phyloP scores from a whole-genome alignment of 225 moss, liverwort and hornwort species.

The Physcomitrellopsis africana region DNA sequence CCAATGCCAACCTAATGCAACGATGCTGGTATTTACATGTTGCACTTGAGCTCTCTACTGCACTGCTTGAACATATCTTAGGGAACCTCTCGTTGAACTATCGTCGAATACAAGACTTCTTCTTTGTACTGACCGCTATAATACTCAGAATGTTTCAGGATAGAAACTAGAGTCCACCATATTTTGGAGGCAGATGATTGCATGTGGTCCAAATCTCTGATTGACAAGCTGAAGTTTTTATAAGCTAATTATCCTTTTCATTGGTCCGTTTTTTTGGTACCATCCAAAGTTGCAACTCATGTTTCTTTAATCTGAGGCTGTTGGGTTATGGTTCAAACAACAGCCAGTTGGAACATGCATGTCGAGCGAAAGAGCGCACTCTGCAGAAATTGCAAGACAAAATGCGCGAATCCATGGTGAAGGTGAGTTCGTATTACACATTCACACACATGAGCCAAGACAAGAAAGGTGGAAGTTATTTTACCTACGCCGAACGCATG shows the following conservation, averaged over 20 bases:
- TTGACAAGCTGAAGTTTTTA: conserved; percentile 9
- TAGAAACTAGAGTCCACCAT: conserved; percentile 23
- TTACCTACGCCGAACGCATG: conserved; percentile 31
- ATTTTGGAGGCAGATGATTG: background rate
- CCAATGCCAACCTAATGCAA: conserved; percentile 75
- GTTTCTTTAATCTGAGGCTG: conserved; percentile 30
- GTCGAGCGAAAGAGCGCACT: conserved; percentile 89
- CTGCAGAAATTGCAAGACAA: conserved; percentile 94
- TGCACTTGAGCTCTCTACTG: conserved; percentile 13
- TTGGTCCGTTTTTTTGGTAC: conserved; percentile 21
- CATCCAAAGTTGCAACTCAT: conserved; percentile 30
- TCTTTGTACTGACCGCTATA: background rate
- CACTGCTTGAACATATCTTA: conserved; percentile 18
- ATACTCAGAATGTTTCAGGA: conserved; percentile 12
- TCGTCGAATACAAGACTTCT: conserved; percentile 2
- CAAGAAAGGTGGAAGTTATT: conserved; percentile 30
- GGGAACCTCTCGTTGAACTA: background rate
- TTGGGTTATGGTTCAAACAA: conserved; percentile 42
- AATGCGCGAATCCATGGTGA: conserved; percentile 75
- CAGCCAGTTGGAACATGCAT: conserved; percentile 91
- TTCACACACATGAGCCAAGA: conserved; percentile 32
- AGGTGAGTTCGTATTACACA: conserved; percentile 61
- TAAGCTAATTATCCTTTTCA: conserved; percentile 4
- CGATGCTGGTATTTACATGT: conserved; percentile 72
- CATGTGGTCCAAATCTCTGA: conserved; percentile 12